Percentiles rank a stretch among this genome's conserved stretches.
Evolutionary conservation across 2,329 filamentous ascomycete species (phyloP).

Genomic region (Sarocladiaceae sp.): DNA sequence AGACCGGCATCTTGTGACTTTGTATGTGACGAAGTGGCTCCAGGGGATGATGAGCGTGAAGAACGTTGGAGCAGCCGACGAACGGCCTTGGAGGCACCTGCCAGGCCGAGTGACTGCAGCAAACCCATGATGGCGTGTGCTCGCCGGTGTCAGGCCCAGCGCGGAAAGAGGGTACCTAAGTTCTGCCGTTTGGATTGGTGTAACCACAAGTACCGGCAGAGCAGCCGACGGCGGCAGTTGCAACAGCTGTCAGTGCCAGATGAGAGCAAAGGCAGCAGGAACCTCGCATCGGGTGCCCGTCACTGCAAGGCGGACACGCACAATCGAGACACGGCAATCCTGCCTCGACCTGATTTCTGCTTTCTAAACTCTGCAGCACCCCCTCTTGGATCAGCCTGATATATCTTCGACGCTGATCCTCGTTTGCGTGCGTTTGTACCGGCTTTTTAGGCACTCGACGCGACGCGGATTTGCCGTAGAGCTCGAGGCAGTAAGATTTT

Average conservation of each 20-base stretch:
- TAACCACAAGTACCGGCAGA: slow-evolving; percentile 8
- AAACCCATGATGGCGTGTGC: slow-evolving; percentile 9
- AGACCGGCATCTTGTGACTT: slow-evolving; percentile 5
- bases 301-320: too few relatives aligned
- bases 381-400: too few relatives aligned
- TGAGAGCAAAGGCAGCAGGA: not conserved
- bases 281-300: too few relatives aligned
- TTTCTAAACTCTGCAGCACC: too few relatives aligned
- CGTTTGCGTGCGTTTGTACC: not conserved
- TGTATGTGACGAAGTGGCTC: slow-evolving; percentile 18
- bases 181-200: not conserved
- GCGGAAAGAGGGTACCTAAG: not conserved
- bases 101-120: slow-evolving; percentile 8
- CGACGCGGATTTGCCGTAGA: not conserved
- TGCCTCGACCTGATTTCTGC: too few relatives aligned
- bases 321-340: too few relatives aligned
- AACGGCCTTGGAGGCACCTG: slow-evolving; percentile 8
- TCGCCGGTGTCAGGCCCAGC: not conserved
- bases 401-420: not conserved
- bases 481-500: not conserved
- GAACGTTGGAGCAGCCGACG: slow-evolving; percentile 6
- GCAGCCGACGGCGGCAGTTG: not conserved
- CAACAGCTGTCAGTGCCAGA: not conserved
- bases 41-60: slow-evolving; percentile 21
- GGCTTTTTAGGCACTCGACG: not conserved